Evolutionary conservation across 805 yeast species (phyloP).

Genomic region (Saturnispora quitensis): DNA sequence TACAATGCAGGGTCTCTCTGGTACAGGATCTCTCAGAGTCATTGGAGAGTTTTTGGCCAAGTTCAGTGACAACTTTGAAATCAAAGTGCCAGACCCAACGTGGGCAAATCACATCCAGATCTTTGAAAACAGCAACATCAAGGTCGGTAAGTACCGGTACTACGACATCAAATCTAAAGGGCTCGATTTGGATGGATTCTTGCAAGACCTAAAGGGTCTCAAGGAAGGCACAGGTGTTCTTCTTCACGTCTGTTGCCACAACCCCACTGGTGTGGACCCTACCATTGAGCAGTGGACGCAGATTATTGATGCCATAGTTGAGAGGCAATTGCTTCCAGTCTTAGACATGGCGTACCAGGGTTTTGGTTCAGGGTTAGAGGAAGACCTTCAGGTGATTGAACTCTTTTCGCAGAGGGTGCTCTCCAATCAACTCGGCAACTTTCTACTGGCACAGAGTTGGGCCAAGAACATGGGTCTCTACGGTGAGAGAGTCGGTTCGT

Average conservation of each 20-base stretch:
- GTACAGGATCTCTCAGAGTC: slow-evolving; percentile 89
- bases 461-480: slow-evolving; percentile 93
- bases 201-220: slow-evolving; percentile 46
- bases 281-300: slow-evolving; percentile 70
- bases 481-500: slow-evolving; percentile 90
- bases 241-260: slow-evolving; percentile 93
- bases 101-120: slow-evolving; percentile 93
- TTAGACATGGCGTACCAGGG: slow-evolving; percentile 96
- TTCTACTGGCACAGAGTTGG: slow-evolving; percentile 77
- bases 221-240: slow-evolving; percentile 57
- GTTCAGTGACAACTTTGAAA: slow-evolving; percentile 42
- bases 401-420: slow-evolving; percentile 36
- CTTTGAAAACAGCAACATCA: slow-evolving; percentile 63
- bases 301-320: slow-evolving; percentile 54
- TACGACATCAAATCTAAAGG: slow-evolving; percentile 54
- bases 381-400: slow-evolving; percentile 49
- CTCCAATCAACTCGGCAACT: slow-evolving; percentile 39
- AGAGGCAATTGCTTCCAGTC: slow-evolving; percentile 61
- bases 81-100: slow-evolving; percentile 78
- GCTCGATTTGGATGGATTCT: slow-evolving; percentile 56
- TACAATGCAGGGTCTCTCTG: slow-evolving; percentile 83
- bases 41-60: slow-evolving; percentile 66
- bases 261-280: slow-evolving; percentile 95
- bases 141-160: slow-evolving; percentile 57
- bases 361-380: slow-evolving; percentile 75